These are phyloP conservation scores for Ceratobasidium theobromae DNA, from an alignment of 1,284 basidiomycete genomes.

Conservation along the genomic window DNA sequence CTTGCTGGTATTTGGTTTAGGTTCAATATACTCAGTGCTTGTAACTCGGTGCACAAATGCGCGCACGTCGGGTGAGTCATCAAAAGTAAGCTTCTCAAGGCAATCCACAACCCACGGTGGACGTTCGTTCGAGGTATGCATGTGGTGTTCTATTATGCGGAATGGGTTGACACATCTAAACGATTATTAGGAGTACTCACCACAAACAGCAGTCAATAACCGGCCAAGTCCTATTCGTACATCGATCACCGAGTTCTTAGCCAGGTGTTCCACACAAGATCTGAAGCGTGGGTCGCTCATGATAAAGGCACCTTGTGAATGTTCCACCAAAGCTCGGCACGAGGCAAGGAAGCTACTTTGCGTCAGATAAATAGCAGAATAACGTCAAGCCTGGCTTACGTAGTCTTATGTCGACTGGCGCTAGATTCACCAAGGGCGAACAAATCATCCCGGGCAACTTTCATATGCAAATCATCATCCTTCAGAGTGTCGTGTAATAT, in stretches of 20 bases:
- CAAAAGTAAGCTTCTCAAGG: constrained; percentile 31
- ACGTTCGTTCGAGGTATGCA: constrained; percentile 7
- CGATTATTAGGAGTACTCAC: constrained; percentile 46
- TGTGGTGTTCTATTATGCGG: constrained; percentile 36
- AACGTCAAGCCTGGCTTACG: constrained; percentile 50
- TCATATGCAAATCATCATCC: constrained; percentile 43
- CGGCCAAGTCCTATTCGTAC: constrained; percentile 85
- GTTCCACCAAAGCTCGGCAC: constrained; percentile 60
- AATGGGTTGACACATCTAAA: constrained; percentile 38
- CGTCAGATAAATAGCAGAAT: constrained; percentile 28
- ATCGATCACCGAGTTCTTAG: constrained; percentile 74
- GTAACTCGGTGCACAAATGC: constrained; percentile 34
- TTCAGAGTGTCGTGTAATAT: constrained; percentile 55
- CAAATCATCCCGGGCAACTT: constrained; percentile 54
- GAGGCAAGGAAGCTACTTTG: constrained; percentile 64
- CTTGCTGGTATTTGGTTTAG: background rate
- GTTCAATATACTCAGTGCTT: background rate
- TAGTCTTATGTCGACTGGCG: constrained; percentile 71
- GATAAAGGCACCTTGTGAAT: constrained; percentile 45
- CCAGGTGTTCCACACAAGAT: constrained; percentile 58
- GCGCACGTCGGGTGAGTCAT: constrained; percentile 36
- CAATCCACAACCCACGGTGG: constrained; percentile 18
- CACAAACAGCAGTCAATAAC: constrained; percentile 57
- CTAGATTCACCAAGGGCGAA: constrained; percentile 56
- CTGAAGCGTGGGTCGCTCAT: constrained; percentile 63